Percentiles rank a stretch among this genome's conserved stretches.
These are phyloP conservation scores for Cladosporium sp. DNA, from an alignment of 2,329 filamentous ascomycete species.

Conservation along the genomic window DNA sequence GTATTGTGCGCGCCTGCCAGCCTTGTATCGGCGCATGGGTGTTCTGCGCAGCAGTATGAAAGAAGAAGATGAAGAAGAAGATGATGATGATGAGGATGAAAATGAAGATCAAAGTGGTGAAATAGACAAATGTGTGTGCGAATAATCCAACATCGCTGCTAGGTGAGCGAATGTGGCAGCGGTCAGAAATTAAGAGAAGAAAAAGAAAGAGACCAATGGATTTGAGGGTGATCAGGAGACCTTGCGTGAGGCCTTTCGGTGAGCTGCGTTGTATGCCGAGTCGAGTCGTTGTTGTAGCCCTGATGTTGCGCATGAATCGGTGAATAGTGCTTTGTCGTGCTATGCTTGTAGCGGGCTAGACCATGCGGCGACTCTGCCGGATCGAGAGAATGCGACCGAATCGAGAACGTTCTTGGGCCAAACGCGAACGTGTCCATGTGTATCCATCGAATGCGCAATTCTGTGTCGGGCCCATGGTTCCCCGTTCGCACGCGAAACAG, in stretches of 20 bases:
- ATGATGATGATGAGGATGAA: no score
- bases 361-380: no score
- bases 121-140: slow-evolving; percentile 1
- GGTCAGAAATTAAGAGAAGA: background rate
- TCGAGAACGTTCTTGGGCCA: no score
- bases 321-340: no score
- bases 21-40: background rate
- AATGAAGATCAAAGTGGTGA: background rate
- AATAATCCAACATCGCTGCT: slow-evolving; percentile 2
- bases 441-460: background rate
- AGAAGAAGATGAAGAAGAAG: background rate
- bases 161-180: slow-evolving; percentile 3
- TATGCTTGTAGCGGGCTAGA: no score
- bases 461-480: background rate
- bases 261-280: no score
- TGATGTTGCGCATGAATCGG: no score
- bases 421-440: no score
- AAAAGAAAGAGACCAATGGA: background rate
- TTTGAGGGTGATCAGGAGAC: no score
- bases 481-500: slow-evolving; percentile 6
- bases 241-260: no score
- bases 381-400: no score
- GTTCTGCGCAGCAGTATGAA: slow-evolving; percentile 7
- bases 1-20: slow-evolving; percentile 5
- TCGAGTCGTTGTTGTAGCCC: no score